Base-by-base conservation (phyloP, 1,139 yeast genomes). In the Geotrichum fermentans region DNA sequence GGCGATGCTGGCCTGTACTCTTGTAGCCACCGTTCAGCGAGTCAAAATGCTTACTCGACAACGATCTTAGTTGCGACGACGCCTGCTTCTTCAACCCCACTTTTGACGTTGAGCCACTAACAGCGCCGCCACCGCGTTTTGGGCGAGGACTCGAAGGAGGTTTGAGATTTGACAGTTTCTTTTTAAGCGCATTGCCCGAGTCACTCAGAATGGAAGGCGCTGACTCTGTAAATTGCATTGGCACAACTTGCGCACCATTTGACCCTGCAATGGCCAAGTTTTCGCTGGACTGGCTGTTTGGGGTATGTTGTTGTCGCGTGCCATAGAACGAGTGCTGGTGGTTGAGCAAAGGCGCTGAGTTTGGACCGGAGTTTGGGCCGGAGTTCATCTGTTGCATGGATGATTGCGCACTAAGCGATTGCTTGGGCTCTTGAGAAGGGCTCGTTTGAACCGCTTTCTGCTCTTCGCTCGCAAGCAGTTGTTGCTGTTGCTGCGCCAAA, bases 361-460 rank as follows among this genome's bases (percentile, higher is more conserved):
- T 6, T 24, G 6, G 28, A 10, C 28, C 28, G 6, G 28, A 6
- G 8, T 24, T 6, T 5, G 13, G 22, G 26, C 24, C 34, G 11
- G 40, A 18, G 26, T 36, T 38, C 2, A 28, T 11, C 6, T 35
- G 35, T 17, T 32, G 46, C 11, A 41, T 13, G 11, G 49, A 39
- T 21, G 38, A 35, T 30, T 52, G 51, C n/a, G 32, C 51, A 24
- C 37, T 44, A 6, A 45, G 54, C 36, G 43, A 30, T 35, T 32
- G 55, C 18, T 32, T 55, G 35, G 26, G 51, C 35, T 38, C 49
- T 44, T 42, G 54, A 14, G 42, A 40, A 21, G 41, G 45, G 36
- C 40, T 45, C 4, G 28, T 10, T 14, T 34, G 33, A 2, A 40
- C 39, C 2, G 10, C 10, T 38, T 32, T 21, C 18, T 29, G n/a